Evolutionary conservation across 805 yeast genomes (phyloP), one percentile per base, ranked within the genome.

Genomic region (Lipomyces kockii): DNA sequence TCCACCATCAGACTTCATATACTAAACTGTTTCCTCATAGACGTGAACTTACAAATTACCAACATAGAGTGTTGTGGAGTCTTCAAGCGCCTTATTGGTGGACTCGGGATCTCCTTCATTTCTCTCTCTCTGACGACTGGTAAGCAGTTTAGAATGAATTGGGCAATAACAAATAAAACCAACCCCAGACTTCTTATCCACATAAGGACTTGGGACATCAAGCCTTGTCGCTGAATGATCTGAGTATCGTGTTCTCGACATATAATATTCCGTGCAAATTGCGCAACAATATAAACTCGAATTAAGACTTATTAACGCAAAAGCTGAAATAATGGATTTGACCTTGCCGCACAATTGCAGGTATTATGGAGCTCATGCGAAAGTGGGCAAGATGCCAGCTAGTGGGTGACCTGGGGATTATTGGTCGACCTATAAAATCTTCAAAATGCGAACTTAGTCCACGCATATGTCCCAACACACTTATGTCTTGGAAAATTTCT

Each of bases 41-140:
- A 35, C 12, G 32, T 39, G 32, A 29, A 58, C 76, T 29, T 67
- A 75, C 70, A 95, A 78, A 77, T 92, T 92, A 3, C 98, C 99
- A 49, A 95, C 96, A 75, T 95, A 95, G 3, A 95, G 85, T 0
- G 98, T 93, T 35, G 86, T 83, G 64, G 92, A 87, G 49, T 80
- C 81, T 78, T 89, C 82, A 1, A 95, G 85, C 1, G 14, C n/a
- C n/a, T 7, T 12, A n/a, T 52, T n/a, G 9, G n/a, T 1, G n/a
- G 55, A 3, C 8, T 52, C 55, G 11, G 34, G 25, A 9, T 29
- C 55, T 20, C 29, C 55, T 20, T 52, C 32, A 12, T 22, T 22
- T 29, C 54, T 55, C 35, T 46, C 55, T 53, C 56, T 56, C 49
- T 43, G 49, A n/a, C 2, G 8, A 43, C 49, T n/a, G 22, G 49